Evolutionary conservation across 768 basidiomycete genomes (phyloP).

Genomic region (Bullera alba): DNA sequence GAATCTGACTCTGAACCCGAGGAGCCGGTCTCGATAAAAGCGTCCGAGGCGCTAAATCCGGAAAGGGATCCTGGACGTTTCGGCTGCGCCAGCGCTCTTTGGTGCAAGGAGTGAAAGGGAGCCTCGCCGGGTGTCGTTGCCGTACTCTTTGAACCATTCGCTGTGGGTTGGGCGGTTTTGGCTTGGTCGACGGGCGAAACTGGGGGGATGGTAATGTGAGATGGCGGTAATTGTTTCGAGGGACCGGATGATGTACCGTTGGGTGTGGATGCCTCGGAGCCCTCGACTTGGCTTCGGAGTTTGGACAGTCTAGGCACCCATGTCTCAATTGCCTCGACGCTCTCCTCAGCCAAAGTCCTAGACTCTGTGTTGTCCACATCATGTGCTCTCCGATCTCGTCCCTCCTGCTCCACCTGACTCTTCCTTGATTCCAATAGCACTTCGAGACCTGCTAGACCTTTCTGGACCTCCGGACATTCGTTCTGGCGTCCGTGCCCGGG

Average conservation of each 20-base stretch:
- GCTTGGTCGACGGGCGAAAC: background rate
- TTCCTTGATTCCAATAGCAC: slow-evolving; percentile 9
- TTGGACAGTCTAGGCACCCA: slow-evolving; percentile 17
- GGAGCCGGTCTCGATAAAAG: slow-evolving; percentile 24
- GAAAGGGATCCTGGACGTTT: slow-evolving; percentile 22
- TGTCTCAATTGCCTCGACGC: slow-evolving; percentile 14
- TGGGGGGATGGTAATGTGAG: too few relatives aligned
- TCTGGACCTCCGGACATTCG: slow-evolving; percentile 25
- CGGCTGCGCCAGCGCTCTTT: slow-evolving; percentile 9
- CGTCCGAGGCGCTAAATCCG: slow-evolving; percentile 32
- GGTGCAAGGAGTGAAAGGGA: slow-evolving; percentile 15
- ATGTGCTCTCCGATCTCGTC: too few relatives aligned
- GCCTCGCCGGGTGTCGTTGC: background rate
- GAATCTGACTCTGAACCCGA: slow-evolving; percentile 19
- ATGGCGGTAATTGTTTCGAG: too few relatives aligned
- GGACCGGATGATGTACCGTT: too few relatives aligned
- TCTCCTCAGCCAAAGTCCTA: background rate
- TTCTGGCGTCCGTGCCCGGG: slow-evolving; percentile 19
- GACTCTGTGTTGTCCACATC: background rate
- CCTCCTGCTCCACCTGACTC: background rate
- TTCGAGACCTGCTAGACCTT: slow-evolving; percentile 8
- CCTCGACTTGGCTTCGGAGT: slow-evolving; percentile 8
- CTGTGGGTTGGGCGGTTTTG: too few relatives aligned
- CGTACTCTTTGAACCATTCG: too few relatives aligned
- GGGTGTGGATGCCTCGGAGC: background rate